These are phyloP conservation scores for Suillus tomentosus DNA, from an alignment of 768 basidiomycete species.

Conservation along the genomic window DNA sequence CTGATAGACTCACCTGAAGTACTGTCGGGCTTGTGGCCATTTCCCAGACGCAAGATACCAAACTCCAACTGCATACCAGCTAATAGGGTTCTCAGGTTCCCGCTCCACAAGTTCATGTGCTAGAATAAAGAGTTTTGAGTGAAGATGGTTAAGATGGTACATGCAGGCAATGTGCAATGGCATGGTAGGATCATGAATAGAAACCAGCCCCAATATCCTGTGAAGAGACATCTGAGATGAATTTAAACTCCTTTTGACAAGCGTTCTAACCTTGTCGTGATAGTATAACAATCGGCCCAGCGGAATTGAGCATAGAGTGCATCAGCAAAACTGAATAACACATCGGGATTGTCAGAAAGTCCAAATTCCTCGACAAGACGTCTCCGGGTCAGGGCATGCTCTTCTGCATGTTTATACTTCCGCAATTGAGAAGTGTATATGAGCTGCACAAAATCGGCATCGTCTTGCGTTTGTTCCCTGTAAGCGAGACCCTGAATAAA, in stretches of 20 bases:
- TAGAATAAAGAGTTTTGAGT: conserved; percentile 92
- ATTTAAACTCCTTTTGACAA: conserved; percentile 6
- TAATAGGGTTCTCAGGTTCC: conserved; percentile 89
- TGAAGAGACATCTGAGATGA: background rate
- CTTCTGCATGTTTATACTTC: conserved; percentile 83
- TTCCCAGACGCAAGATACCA: conserved; percentile 91
- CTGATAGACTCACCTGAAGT: conserved; percentile 76
- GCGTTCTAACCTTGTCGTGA: conserved; percentile 70
- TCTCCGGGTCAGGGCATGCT: conserved; percentile 79
- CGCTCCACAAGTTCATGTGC: conserved; percentile 95
- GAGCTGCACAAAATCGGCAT: conserved; percentile 88
- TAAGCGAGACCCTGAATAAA: conserved; percentile 88
- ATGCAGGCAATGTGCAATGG: conserved; percentile 97
- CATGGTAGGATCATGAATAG: conserved; percentile 86
- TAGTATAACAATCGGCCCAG: conserved; percentile 91
- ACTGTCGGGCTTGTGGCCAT: conserved; percentile 90
- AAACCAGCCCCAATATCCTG: conserved; percentile 85
- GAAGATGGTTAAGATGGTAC: conserved; percentile 90
- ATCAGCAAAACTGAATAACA: conserved; percentile 88
- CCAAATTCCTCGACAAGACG: conserved; percentile 83
- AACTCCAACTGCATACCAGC: conserved; percentile 98
- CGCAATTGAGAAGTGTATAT: conserved; percentile 91
- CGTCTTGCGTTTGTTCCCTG: conserved; percentile 79
- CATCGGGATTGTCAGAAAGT: conserved; percentile 89
- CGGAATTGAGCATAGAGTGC: conserved; percentile 84